Base-by-base conservation (phyloP, 2,329 filamentous ascomycete species). In the Fusarium ramigenum region DNA sequence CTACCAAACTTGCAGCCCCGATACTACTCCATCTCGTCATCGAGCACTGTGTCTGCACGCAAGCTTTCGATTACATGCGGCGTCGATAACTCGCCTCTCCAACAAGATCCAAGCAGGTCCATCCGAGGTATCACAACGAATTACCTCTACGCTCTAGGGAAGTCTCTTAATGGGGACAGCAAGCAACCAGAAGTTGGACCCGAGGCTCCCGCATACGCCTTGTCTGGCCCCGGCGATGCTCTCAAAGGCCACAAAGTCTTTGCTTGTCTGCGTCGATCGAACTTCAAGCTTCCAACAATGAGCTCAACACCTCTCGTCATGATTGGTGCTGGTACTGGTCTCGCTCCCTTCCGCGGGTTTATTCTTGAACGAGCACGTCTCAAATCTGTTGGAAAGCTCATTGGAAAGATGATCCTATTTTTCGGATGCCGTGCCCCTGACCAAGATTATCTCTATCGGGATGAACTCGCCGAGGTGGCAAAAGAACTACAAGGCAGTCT, bases 11-110 rank as follows among this genome's bases (percentile, higher is more conserved):
- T 76, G 14, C 70, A 88, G 18, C 83, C 89, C 15, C 87, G 89
- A 8, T 88, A 90, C 69, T 91, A 91, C 78, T 89, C 87, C 11
- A 91, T 91, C 66, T 91, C 89, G 0, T 90, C 87, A 2, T 90
- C 88, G 12, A 83, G 82, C 19, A 80, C 84, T 32, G 72, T 79
- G 10, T 76, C 73, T 10, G 69, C 75, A 10, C 70, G 73, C 32
- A 78, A 58, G 16, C 67, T 78, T 42, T 58, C 77, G 44, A 78
- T 78, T 39, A 75, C 78, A 12, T 76, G 75, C 11, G 71, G 72
- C 7, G 60, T 75, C 7, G 72, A 74, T 4, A 72, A 69, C 32
- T 70, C 73, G 3, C 63, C 65, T 12, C 69, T 77, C 18, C 47
- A 58, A 49, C 65, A 65, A 50, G 59, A 75, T 25, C 12, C 69